Evolutionary conservation across 805 yeast species (phyloP), one percentile per base, ranked within the genome.

Genomic region (Scheffersomyces amazonensis): DNA sequence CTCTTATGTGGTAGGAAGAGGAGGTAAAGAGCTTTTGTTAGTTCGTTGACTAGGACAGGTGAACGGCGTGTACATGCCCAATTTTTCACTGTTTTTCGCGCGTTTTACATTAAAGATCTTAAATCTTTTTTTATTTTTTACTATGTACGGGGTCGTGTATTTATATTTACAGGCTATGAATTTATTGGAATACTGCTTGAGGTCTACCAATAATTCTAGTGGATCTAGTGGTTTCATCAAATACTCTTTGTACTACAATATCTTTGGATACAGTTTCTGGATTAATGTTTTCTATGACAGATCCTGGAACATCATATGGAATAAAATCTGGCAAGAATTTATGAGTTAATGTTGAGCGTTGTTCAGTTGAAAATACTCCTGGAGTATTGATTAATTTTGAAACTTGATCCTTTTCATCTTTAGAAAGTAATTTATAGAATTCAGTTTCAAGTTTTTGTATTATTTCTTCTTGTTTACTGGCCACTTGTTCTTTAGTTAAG

Each of bases 161-260:
- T 21, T 35, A n/a, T 28, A 30, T 29, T 24, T 21, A 32, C 23
- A 29, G 11, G 33, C 20, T 9, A 13, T 15, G 3, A 12, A 43
- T 23, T 21, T 39, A 37, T 20, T 43, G 37, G 36, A 76, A 78
- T 8, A 81, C 80, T 21, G 66, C 73, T 48, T 70, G 75, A 21
- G 78, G 64, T 61, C 84, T 76, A 39, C 74, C 69, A 41, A 82
- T 64, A 5, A 70, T 62, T 43, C 78, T 80, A 27, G 82, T 67
- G 41, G 59, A 66, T 46, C 77, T 68, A 32, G 69, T 69, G 16
- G 63, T 70, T 38, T 79, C 76, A 56, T 87, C 81, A 75, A 81
- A 87, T 40, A 81, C 73, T 48, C 75, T 74, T 38, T 75, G 66
- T 11, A 75, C 66, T 28, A 69, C 59, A 15, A 76, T 70, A 17